Conservation (phyloP, 2,329 filamentous ascomycete genomes). For the Fusarium xylarioides region DNA sequence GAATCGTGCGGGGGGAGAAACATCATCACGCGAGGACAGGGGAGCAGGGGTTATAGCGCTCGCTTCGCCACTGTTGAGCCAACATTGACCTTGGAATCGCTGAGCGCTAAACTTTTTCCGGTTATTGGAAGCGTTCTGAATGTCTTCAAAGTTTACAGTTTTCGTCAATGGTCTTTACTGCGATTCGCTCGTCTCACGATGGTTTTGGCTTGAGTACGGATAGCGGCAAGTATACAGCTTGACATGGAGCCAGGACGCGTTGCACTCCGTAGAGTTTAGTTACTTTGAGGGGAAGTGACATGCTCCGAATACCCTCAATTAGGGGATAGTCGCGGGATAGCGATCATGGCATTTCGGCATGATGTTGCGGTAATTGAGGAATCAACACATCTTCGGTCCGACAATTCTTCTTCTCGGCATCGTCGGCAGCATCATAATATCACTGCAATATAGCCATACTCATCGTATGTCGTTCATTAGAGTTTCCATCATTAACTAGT, state of each 20-base stretch:
- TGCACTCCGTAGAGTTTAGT: not conserved
- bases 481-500: not conserved
- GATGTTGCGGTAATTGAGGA: not conserved
- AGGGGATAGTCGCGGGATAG: not conserved
- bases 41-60: not conserved
- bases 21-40: not conserved
- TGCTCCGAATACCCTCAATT: not conserved
- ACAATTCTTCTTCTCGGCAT: not conserved
- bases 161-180: not conserved
- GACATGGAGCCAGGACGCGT: not conserved
- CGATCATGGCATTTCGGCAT: not conserved
- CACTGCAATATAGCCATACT: not conserved
- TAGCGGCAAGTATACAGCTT: not conserved
- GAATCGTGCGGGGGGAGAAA: slow-evolving; percentile 2
- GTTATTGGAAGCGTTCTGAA: not conserved
- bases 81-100: not conserved
- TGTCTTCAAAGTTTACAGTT: not conserved
- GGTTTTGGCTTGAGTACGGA: not conserved
- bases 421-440: not conserved
- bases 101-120: not conserved
- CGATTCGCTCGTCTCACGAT: not conserved
- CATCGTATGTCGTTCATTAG: not conserved
- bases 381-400: not conserved
- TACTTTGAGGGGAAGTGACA: not conserved
- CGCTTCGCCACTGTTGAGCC: slow-evolving; percentile 3